phyloP scores from a whole-genome alignment of 345 rosid species.

The Lepidium didymum region DNA sequence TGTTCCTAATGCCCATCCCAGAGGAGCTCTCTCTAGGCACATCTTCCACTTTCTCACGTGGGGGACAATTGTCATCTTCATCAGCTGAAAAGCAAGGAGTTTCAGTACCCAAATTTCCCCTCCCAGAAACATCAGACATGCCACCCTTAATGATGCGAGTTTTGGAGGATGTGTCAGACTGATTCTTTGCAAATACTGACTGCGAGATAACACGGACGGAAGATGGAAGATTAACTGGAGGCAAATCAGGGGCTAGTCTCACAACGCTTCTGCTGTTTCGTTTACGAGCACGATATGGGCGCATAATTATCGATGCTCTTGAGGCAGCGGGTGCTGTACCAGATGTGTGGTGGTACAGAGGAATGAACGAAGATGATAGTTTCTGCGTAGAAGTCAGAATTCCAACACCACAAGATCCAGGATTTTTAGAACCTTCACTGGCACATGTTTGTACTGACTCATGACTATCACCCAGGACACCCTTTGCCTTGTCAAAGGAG shows the following conservation, averaged over 20 bases:
- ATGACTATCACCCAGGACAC: slow-evolving; percentile 19
- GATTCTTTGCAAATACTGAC: slow-evolving; percentile 47
- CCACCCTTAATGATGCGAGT: slow-evolving; percentile 26
- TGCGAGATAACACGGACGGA: slow-evolving; percentile 77
- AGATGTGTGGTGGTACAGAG: slow-evolving; percentile 25
- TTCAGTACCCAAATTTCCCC: slow-evolving; percentile 30
- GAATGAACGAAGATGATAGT: slow-evolving; percentile 25
- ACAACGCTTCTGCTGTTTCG: slow-evolving; percentile 47
- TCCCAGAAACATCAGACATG: slow-evolving; percentile 30
- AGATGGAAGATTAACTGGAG: slow-evolving; percentile 90
- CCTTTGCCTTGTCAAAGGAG: slow-evolving; percentile 27
- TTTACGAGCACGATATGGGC: slow-evolving; percentile 43
- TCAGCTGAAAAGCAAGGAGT: slow-evolving; percentile 28
- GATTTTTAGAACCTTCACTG: slow-evolving; percentile 31
- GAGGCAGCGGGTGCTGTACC: slow-evolving; percentile 18
- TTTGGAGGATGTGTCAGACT: slow-evolving; percentile 34
- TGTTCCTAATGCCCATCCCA: slow-evolving; percentile 37
- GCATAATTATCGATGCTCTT: slow-evolving; percentile 36
- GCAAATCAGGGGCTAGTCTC: slow-evolving; percentile 89
- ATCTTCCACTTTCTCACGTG: slow-evolving; percentile 30
- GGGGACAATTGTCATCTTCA: slow-evolving; percentile 27
- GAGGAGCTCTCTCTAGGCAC: slow-evolving; percentile 41
- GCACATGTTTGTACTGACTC: slow-evolving; percentile 3
- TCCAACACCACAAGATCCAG: slow-evolving; percentile 29
- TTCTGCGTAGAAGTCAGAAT: slow-evolving; percentile 24